Base-by-base conservation (phyloP, 345 rosid genomes). In the Populus pruinosa region DNA sequence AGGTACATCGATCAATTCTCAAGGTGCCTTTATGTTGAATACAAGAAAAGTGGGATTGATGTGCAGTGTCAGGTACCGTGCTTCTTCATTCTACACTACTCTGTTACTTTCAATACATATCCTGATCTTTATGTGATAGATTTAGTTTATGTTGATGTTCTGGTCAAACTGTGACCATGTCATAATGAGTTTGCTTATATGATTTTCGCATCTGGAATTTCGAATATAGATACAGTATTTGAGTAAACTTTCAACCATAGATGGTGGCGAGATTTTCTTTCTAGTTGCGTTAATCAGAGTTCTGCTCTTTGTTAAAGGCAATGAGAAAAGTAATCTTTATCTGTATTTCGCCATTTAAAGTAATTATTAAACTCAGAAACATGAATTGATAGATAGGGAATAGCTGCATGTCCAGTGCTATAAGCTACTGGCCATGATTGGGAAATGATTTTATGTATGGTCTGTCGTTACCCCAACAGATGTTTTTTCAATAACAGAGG, bases 1-100 rank as follows among this genome's bases (percentile, higher is more conserved):
- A 93, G 98, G 82, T 96, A 92, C 20, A 82, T 93, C n/a, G 99
- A 96, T 87, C 96, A 96, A 56, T 90, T 93, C 85, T 88, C 99
- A 5, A 93, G 89, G 83, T 88, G 93, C 81, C 91, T 96, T 1
- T 86, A 96, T 86, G 99, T 96, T 73, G 99, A 93, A 82, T 92
- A 96, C 84, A 91, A 90, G 88, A 89, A 88, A 21, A 88, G 83
- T 47, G 99, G 98, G 75, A 93, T 96, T 2, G 88, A 85, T 73
- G 90, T 87, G 49, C 90, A 87, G 76, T 87, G 92, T 78, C 96
- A 90, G 93, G 96, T 91, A 86, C 67, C 3, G 5, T 50, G 66
- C 18, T 31, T 21, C 43, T 35, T 63, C 7, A 21, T 33, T 20
- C 13, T 12, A 7, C n/a, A 72, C 11, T 36, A n/a, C 9, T 79